phyloP scores from a whole-genome alignment of 2,329 filamentous ascomycete species.

The Fragosphaeria purpurea region DNA sequence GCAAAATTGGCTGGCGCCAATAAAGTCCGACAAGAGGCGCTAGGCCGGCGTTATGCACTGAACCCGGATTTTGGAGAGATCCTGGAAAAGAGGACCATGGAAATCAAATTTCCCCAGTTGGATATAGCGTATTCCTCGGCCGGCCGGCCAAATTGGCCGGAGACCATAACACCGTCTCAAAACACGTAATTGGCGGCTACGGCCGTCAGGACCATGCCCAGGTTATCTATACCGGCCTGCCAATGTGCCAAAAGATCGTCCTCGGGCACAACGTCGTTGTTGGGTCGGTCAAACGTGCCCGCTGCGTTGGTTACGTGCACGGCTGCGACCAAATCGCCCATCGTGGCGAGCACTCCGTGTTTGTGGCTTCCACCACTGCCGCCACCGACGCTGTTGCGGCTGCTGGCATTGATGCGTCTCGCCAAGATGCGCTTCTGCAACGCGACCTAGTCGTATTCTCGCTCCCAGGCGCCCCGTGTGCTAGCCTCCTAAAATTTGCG shows the following conservation, averaged over 20 bases:
- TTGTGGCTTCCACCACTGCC: no score
- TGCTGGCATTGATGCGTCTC: no score
- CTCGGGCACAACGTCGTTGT: not conserved
- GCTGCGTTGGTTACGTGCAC: not conserved
- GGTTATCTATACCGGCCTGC: conserved; percentile 9
- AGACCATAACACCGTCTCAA: not conserved
- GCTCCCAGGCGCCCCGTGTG: conserved; percentile 4
- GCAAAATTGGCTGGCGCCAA: not conserved
- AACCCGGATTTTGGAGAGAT: no score
- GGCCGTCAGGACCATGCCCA: conserved; percentile 10
- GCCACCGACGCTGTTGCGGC: no score
- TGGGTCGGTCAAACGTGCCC: not conserved
- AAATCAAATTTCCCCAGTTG: no score
- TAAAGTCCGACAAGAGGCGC: not conserved
- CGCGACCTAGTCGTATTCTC: conserved; percentile 5
- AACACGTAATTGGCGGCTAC: not conserved
- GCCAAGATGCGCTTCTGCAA: not conserved
- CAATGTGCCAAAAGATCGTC: conserved; percentile 7
- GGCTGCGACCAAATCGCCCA: not conserved
- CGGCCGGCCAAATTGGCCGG: no score
- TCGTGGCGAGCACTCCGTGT: not conserved
- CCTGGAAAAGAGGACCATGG: no score
- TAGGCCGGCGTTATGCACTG: no score
- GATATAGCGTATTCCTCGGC: no score
- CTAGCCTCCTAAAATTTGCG: conserved; percentile 8